These are phyloP conservation scores for Lasiodiplodia citricola DNA, from an alignment of 2,329 filamentous ascomycete species.

Conservation along the genomic window DNA sequence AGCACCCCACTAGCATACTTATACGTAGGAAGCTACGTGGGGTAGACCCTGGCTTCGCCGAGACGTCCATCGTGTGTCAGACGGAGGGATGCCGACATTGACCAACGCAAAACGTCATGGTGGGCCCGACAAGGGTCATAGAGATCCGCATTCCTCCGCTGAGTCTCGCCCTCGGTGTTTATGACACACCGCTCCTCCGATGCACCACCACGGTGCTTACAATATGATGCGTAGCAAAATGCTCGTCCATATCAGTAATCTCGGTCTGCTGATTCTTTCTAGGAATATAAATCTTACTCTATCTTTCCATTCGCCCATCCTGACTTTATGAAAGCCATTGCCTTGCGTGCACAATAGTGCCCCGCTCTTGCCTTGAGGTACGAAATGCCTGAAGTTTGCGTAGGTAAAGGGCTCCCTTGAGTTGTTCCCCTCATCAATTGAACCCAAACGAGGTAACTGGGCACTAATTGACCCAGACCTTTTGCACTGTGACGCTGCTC, in stretches of 20 bases:
- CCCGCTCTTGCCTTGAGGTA: too few species aligned
- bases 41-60: background rate
- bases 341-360: too few species aligned
- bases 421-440: too few species aligned
- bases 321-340: too few species aligned
- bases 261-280: too few species aligned
- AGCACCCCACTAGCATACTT: background rate
- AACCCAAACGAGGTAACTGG: too few species aligned
- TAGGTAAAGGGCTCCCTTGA: too few species aligned
- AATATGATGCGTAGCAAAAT: background rate
- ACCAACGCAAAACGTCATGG: conserved; percentile 12
- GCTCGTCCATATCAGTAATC: background rate
- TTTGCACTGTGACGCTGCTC: background rate
- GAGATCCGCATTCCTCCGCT: background rate
- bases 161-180: background rate
- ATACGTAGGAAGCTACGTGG: background rate
- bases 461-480: background rate
- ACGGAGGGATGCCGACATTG: background rate
- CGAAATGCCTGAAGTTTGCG: too few species aligned
- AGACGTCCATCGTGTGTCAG: background rate
- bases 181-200: conserved; percentile 7
- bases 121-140: background rate
- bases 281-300: too few species aligned
- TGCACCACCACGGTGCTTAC: background rate
- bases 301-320: too few species aligned